Evolutionary conservation across 2,329 filamentous ascomycete genomes (phyloP).

Genomic region (Claviceps pusilla): DNA sequence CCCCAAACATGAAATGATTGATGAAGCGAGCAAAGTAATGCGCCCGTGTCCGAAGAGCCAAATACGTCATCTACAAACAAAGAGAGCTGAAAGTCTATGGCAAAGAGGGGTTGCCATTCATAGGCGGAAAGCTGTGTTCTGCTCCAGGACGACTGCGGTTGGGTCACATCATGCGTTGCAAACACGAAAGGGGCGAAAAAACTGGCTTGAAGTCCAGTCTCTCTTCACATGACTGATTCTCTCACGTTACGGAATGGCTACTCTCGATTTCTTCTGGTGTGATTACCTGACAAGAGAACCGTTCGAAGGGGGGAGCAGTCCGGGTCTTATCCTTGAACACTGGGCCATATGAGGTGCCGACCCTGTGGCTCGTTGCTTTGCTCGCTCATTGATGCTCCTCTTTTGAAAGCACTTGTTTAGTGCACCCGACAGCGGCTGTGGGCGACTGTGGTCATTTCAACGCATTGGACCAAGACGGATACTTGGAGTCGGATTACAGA

Average conservation of each 20-base stretch:
- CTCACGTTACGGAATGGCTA: neutral
- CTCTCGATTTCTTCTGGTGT: neutral
- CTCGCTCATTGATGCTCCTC: conserved; percentile 3
- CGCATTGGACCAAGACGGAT: conserved; percentile 15
- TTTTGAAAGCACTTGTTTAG: neutral
- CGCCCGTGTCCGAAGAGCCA: conserved; percentile 19
- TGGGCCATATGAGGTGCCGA: neutral
- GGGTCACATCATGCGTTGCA: neutral
- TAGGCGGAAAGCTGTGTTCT: neutral
- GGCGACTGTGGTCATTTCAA: conserved; percentile 3
- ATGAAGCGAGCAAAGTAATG: conserved; percentile 37
- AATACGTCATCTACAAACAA: neutral
- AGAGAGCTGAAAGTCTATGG: neutral
- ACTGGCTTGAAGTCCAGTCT: neutral
- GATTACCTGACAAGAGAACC: neutral
- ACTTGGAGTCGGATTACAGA: conserved; percentile 13
- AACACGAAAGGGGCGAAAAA: neutral
- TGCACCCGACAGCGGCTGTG: neutral
- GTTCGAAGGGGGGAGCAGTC: neutral
- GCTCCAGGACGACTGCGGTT: neutral
- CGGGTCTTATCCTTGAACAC: neutral
- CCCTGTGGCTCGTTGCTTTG: conserved; percentile 7
- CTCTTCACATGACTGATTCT: neutral
- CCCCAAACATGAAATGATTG: conserved; percentile 2
- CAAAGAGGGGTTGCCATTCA: neutral